A percentile compares a stretch with the other conserved stretches of the same genome.
phyloP scores from a whole-genome alignment of 768 basidiomycete genomes.

The Asterophora lycoperdoides region DNA sequence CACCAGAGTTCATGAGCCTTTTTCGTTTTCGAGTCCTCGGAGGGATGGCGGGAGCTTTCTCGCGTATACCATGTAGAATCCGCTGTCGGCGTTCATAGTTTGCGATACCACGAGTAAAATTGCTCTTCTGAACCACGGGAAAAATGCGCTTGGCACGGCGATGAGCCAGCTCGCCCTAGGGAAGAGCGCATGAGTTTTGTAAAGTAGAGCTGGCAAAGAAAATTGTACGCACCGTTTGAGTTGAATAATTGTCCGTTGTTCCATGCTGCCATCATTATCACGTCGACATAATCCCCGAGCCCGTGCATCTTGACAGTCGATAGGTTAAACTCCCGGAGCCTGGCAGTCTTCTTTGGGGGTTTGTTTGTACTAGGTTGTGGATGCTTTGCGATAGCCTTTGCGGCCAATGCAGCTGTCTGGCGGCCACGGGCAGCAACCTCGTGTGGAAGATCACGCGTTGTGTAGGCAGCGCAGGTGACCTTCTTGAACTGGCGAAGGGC shows the following conservation, averaged over 20 bases:
- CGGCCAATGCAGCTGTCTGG: neutral
- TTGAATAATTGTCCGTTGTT: constrained; percentile 14
- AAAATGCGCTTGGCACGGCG: too few species aligned
- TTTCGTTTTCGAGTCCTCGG: too few species aligned
- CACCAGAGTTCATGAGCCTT: too few species aligned
- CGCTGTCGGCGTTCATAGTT: too few species aligned
- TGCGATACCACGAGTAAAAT: too few species aligned
- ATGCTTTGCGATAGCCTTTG: neutral
- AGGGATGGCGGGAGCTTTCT: too few species aligned
- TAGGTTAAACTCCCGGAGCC: constrained; percentile 1
- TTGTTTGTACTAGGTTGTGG: neutral
- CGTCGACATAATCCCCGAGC: constrained; percentile 12
- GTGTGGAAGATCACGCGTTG: constrained; percentile 7
- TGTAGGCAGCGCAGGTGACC: constrained; percentile 1
- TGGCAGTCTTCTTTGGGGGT: neutral
- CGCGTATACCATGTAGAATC: too few species aligned
- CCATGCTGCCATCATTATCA: constrained; percentile 8
- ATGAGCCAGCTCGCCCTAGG: too few species aligned
- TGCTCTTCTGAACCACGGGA: too few species aligned
- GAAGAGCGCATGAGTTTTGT: too few species aligned
- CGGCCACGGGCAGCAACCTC: constrained; percentile 4
- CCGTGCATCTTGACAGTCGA: constrained; percentile 9
- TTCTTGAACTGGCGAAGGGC: constrained; percentile 1
- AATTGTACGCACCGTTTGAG: constrained; percentile 13
- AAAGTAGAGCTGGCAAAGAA: neutral